Evolutionary conservation across 495 filamentous ascomycete species (phyloP).

Genomic region (Talaromyces thailandensis): DNA sequence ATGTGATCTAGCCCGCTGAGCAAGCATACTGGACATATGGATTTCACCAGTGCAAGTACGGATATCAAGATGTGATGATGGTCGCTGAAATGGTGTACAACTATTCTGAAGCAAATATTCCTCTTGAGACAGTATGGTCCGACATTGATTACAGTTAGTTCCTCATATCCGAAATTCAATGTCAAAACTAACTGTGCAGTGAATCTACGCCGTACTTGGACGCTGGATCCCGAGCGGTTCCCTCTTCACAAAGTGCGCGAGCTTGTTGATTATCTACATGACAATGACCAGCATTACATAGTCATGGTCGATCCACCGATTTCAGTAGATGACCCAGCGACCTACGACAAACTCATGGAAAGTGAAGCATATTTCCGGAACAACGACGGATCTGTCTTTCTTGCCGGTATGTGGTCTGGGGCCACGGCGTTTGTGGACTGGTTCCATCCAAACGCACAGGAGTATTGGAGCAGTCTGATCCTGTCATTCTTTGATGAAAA

Average conservation of each 20-base stretch:
- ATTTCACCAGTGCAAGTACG: slow-evolving; percentile 49
- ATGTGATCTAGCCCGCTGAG: slow-evolving; percentile 33
- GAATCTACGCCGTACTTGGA: slow-evolving; percentile 15
- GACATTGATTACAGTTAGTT: slow-evolving; percentile 16
- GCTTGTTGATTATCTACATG: slow-evolving; percentile 13
- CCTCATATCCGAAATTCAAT: background rate
- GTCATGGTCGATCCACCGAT: slow-evolving; percentile 19
- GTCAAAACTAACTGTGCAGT: background rate
- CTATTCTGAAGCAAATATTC: slow-evolving; percentile 39
- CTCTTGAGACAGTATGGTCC: slow-evolving; percentile 53
- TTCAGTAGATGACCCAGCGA: slow-evolving; percentile 8
- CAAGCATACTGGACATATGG: slow-evolving; percentile 47
- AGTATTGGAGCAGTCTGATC: slow-evolving; percentile 13
- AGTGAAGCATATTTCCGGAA: slow-evolving; percentile 14
- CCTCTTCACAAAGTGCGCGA: slow-evolving; percentile 8
- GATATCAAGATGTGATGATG: slow-evolving; percentile 41
- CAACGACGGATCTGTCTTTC: slow-evolving; percentile 11
- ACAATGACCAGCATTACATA: slow-evolving; percentile 13
- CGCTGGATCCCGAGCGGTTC: slow-evolving; percentile 16
- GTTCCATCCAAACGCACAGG: slow-evolving; percentile 14
- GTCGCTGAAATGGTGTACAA: slow-evolving; percentile 40
- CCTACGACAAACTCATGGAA: slow-evolving; percentile 5
- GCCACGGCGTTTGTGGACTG: slow-evolving; percentile 19
- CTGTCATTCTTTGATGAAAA: slow-evolving; percentile 4
- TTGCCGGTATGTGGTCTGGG: slow-evolving; percentile 17